Conservation (phyloP, 768 basidiomycete genomes). For the Cystobasidium ongulense region DNA sequence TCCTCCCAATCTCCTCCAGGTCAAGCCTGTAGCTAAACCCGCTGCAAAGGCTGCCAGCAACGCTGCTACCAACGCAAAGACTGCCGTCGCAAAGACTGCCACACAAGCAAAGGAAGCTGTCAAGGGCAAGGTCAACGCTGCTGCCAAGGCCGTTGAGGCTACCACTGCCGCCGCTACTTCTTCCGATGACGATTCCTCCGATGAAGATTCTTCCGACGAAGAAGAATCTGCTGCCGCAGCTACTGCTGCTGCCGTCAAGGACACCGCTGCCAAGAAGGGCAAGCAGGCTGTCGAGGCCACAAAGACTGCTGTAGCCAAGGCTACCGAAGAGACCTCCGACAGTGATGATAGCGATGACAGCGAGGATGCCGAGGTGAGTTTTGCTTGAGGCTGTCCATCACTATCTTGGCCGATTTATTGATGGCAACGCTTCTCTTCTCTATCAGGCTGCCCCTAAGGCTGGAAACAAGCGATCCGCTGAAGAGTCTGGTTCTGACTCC, state of each 20-base stretch:
- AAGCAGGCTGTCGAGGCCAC: constrained; percentile 5
- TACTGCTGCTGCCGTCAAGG: constrained; percentile 10
- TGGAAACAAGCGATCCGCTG: constrained; percentile 42
- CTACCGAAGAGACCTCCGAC: not conserved
- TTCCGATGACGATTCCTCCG: constrained; percentile 23
- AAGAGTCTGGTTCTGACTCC: constrained; percentile 55
- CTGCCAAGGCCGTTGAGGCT: constrained; percentile 20
- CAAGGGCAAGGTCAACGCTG: constrained; percentile 20
- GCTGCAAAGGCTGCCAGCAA: constrained; percentile 22
- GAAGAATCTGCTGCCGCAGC: constrained; percentile 24
- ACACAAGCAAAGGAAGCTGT: not conserved
- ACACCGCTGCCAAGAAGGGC: not conserved
- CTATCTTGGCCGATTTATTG: not conserved
- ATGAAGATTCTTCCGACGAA: constrained; percentile 10
- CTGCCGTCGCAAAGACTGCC: constrained; percentile 16
- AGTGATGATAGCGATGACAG: constrained; percentile 15
- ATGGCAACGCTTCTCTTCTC: not conserved
- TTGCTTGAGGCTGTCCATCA: not conserved
- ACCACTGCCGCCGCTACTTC: constrained; percentile 1
- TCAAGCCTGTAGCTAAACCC: constrained; percentile 16
- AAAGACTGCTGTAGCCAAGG: not conserved
- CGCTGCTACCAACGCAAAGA: constrained; percentile 24
- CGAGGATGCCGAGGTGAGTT: constrained; percentile 1
- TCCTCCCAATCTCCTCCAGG: not conserved
- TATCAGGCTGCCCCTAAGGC: not conserved